Percentiles rank a stretch among this genome's conserved stretches.
These are phyloP conservation scores for Conoideocrella luteorostrata DNA, from an alignment of 2,329 filamentous ascomycete genomes.

Conservation along the genomic window DNA sequence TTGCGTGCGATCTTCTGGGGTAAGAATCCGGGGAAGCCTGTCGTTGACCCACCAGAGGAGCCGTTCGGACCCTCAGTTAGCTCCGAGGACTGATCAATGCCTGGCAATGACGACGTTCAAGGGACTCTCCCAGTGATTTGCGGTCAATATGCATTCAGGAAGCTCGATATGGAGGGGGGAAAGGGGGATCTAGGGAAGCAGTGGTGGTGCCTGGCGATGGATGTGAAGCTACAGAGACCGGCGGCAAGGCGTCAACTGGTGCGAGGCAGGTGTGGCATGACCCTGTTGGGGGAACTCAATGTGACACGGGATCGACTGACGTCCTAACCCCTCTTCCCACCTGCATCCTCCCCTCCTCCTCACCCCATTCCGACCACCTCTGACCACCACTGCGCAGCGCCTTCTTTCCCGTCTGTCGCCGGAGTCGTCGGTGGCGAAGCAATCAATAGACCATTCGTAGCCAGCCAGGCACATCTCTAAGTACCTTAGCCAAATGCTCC, in stretches of 20 bases:
- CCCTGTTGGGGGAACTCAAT: constrained; percentile 1
- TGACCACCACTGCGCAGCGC: no score
- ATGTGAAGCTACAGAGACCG: no score
- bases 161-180: neutral
- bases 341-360: neutral
- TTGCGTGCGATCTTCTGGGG: constrained; percentile 14
- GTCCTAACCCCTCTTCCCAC: neutral
- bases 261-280: constrained; percentile 5
- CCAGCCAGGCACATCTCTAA: no score
- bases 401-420: no score
- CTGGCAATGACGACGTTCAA: neutral
- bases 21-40: constrained; percentile 20
- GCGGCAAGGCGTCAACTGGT: neutral
- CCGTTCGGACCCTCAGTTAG: neutral
- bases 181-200: constrained; percentile 1
- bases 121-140: neutral
- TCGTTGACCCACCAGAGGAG: constrained; percentile 13
- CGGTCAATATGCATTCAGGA: neutral
- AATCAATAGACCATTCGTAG: no score
- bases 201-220: neutral
- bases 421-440: no score
- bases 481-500: no score
- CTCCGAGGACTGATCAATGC: neutral
- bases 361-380: neutral
- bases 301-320: neutral